Evolutionary conservation across 2,329 filamentous ascomycete genomes (phyloP).

Genomic region (Cytospora piceicola): DNA sequence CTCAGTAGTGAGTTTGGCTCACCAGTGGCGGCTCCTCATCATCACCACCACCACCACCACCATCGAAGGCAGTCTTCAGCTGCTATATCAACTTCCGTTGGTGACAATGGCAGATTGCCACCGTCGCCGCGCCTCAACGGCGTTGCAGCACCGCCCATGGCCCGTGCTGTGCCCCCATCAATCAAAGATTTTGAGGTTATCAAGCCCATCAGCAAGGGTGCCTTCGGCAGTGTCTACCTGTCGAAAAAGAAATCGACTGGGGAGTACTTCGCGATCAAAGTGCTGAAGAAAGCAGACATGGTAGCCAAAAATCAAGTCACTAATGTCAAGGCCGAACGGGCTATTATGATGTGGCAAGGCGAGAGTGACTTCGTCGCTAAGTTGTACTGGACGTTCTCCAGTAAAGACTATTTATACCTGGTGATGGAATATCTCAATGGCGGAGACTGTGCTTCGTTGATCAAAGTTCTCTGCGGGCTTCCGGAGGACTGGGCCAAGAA

Average conservation of each 20-base stretch:
- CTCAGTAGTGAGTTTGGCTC: conserved; percentile 81
- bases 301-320: conserved; percentile 99
- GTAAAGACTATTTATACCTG: conserved; percentile 97
- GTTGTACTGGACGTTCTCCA: conserved; percentile 99
- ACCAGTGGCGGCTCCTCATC: conserved; percentile 63
- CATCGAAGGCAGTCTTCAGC: conserved; percentile 92
- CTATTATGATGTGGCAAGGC: conserved; percentile 99
- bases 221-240: conserved; percentile 96
- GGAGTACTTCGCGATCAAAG: conserved; percentile 98
- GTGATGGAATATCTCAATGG: conserved; percentile 99
- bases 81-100: conserved; percentile 64
- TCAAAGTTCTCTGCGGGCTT: conserved; percentile 89
- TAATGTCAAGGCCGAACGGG: conserved; percentile 96
- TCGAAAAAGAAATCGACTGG: conserved; percentile 99
- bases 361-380: conserved; percentile 99
- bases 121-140: conserved; percentile 81
- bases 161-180: conserved; percentile 86
- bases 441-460: conserved; percentile 93
- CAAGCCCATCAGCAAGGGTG: conserved; percentile 98
- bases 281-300: conserved; percentile 99
- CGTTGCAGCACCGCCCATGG: conserved; percentile 77
- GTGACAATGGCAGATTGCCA: conserved; percentile 66
- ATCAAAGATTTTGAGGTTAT: conserved; percentile 99
- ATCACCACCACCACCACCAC: conserved; percentile 44
- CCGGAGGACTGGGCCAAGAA: conserved; percentile 98